phyloP scores from a whole-genome alignment of 805 yeast species.

The Blastobotrys chiropterorum region DNA sequence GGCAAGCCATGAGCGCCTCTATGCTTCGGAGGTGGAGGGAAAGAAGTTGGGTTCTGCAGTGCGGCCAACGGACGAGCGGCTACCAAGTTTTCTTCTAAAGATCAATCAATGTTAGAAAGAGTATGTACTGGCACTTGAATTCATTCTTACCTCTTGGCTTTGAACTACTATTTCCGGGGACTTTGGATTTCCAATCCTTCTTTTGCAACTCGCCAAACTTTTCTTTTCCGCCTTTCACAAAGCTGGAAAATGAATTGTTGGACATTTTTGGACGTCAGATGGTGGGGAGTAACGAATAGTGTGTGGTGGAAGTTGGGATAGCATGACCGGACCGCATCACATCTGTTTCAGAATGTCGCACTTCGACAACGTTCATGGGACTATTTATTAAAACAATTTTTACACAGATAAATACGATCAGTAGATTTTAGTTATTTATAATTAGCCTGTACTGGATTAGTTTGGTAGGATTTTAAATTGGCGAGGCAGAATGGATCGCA shows the following conservation, averaged over 20 bases:
- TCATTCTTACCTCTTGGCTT: slow-evolving; percentile 1
- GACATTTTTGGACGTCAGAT: neutral
- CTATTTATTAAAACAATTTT: too few relatives aligned
- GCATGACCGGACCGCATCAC: neutral
- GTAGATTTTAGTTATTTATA: too few relatives aligned
- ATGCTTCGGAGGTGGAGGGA: slow-evolving; percentile 45
- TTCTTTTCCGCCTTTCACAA: slow-evolving; percentile 15
- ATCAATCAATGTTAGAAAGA: neutral
- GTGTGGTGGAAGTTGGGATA: neutral
- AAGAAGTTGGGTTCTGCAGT: slow-evolving; percentile 30
- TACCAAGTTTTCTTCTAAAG: slow-evolving; percentile 6
- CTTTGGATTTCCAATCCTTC: slow-evolving; percentile 16
- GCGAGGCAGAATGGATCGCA: too few relatives aligned
- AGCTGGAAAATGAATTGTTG: slow-evolving; percentile 4
- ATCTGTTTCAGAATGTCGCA: neutral
- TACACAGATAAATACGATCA: too few relatives aligned
- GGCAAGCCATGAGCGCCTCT: slow-evolving; percentile 27
- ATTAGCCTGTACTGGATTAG: too few relatives aligned
- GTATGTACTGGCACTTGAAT: neutral
- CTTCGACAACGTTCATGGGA: too few relatives aligned
- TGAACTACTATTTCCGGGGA: neutral
- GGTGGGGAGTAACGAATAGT: neutral
- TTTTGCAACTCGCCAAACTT: slow-evolving; percentile 16
- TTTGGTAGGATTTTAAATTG: too few relatives aligned
- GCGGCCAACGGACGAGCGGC: slow-evolving; percentile 28